Conservation (phyloP, 441 rosid genomes). For the Raphanus hybrid region DNA sequence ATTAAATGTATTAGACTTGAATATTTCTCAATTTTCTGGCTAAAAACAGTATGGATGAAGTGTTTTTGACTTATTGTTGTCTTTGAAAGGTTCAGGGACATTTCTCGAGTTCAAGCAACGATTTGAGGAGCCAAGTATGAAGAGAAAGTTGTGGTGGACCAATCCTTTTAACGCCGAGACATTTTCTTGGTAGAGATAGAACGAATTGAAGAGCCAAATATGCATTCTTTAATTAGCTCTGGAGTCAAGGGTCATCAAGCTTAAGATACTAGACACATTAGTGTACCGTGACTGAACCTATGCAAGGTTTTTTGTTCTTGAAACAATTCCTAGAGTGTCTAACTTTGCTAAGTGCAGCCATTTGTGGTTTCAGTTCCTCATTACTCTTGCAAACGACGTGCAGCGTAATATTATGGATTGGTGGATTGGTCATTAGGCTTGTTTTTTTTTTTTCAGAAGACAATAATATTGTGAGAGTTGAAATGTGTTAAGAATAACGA, state of each 20-base stretch:
- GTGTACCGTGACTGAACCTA: slow-evolving; percentile 73
- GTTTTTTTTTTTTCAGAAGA: too few relatives aligned
- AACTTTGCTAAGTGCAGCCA: slow-evolving; percentile 58
- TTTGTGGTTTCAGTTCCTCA: slow-evolving; percentile 15
- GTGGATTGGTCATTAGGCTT: too few relatives aligned
- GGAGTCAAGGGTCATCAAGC: slow-evolving; percentile 66
- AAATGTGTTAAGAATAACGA: too few relatives aligned
- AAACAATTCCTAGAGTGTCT: slow-evolving; percentile 59
- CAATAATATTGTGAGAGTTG: too few relatives aligned
- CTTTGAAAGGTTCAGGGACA: slow-evolving; percentile 44
- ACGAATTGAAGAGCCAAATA: slow-evolving; percentile 36
- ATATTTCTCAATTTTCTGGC: background rate
- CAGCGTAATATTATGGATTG: background rate
- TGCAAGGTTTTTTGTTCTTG: slow-evolving; percentile 87
- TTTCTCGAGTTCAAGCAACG: slow-evolving; percentile 54
- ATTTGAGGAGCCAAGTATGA: slow-evolving; percentile 63
- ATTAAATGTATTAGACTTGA: background rate
- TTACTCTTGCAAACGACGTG: background rate
- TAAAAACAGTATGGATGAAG: background rate
- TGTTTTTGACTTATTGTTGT: background rate
- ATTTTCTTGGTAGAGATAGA: slow-evolving; percentile 39
- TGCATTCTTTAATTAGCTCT: slow-evolving; percentile 44
- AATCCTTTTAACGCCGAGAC: slow-evolving; percentile 55
- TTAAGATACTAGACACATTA: slow-evolving; percentile 52
- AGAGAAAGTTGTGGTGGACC: slow-evolving; percentile 67